Conservation (phyloP, 306 rosid species). For the Delonix regia region DNA sequence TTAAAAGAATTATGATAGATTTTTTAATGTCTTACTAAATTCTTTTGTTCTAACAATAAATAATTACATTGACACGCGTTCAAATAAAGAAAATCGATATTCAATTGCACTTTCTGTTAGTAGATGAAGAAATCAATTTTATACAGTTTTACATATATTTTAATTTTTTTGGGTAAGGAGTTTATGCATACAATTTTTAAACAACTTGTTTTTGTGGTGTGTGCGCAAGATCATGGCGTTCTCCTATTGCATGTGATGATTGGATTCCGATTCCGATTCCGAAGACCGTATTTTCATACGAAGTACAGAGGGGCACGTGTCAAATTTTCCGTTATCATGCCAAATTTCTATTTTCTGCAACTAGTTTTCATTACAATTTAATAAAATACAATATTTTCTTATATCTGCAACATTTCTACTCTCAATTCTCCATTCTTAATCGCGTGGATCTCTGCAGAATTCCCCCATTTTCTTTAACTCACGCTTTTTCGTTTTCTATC, state of each 20-base stretch:
- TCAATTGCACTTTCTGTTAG: background rate
- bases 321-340: background rate
- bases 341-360: background rate
- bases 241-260: background rate
- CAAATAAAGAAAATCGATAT: background rate
- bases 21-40: no score
- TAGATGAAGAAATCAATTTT: no score
- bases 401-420: conserved; percentile 18
- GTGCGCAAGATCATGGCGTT: background rate
- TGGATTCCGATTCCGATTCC: conserved; percentile 7
- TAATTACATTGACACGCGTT: background rate
- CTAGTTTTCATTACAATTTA: conserved; percentile 25
- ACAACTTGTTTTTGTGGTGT: background rate
- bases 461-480: background rate
- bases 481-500: conserved; percentile 12
- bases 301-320: conserved; percentile 19
- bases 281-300: conserved; percentile 15
- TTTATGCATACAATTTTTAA: no score
- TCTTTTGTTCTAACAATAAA: background rate
- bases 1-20: background rate
- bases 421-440: conserved; percentile 36
- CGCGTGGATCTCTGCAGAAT: conserved; percentile 52
- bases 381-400: background rate
- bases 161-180: no score
- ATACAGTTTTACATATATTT: no score